Evolutionary conservation across 768 basidiomycete genomes (phyloP), one percentile per base, ranked within the genome.

Genomic region (Dictyophora rubrovolvata): DNA sequence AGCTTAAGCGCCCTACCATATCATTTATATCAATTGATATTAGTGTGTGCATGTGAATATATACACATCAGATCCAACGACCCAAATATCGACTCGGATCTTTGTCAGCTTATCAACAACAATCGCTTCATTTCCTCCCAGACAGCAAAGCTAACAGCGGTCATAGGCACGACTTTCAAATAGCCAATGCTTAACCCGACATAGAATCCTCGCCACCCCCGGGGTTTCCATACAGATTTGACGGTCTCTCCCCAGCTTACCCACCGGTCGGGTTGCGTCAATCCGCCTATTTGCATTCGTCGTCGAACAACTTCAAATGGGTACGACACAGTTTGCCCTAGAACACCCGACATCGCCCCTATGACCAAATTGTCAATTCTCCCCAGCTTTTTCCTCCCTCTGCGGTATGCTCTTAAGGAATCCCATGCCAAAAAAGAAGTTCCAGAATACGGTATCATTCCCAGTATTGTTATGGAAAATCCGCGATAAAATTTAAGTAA

Each of bases 381-480:
- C 20, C 71, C 69, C 5, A 75, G 68, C n/a, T 2, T n/a, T 17
- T 67, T 67, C 16, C 67, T 58, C 36, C 65, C 56, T 10, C 60
- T 61, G 14, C 54, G 55, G 35, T 51, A 59, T 34, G 85, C 78
- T 53, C 85, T 80, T 48, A 87, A 76, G 69, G 77, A 86, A 47
- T 89, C 94, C 86, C 92, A 98, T 34, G 86, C 84, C 50, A 97
- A 79, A 76, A 98, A 98, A 12, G 90, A 91, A 1, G 92, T 89
- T 18, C 95, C 95, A 2, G 93, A 92, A 65, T 98, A 97, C 5
- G 95, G 95, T 34, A 98, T 76, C 80, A 97, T 98, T 49, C 96
- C 95, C 12, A 82, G 70, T 42, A 98, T 71, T 20, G 93, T 93
- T 28, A 96, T 92, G 7, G 85, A 85, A 73, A 98, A 97, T n/a